These are phyloP conservation scores for Luffa acutangula DNA, from an alignment of 306 rosid genomes.

Conservation along the genomic window DNA sequence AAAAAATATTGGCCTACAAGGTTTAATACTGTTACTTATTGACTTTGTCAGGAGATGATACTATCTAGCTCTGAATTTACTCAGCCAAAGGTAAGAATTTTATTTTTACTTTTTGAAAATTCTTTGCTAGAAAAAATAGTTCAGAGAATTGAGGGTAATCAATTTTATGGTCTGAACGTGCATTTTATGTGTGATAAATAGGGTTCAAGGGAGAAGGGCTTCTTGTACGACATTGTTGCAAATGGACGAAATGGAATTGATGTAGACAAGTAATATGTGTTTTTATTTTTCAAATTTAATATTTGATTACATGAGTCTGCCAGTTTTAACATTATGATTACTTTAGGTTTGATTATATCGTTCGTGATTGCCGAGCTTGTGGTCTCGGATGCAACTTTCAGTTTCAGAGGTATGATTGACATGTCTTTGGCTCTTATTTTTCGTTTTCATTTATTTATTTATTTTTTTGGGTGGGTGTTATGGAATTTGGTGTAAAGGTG, in stretches of 20 bases:
- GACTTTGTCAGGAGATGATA: constrained; percentile 71
- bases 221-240: constrained; percentile 93
- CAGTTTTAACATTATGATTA: neutral
- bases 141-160: neutral
- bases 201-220: constrained; percentile 66
- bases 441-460: neutral
- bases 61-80: constrained; percentile 65
- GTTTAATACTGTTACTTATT: constrained; percentile 12
- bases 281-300: constrained; percentile 1
- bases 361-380: constrained; percentile 86
- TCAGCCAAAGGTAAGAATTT: constrained; percentile 39
- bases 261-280: constrained; percentile 81
- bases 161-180: neutral
- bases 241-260: constrained; percentile 97
- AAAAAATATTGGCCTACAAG: neutral
- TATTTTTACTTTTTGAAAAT: neutral
- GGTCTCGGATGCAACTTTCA: constrained; percentile 87
- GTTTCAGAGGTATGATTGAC: constrained; percentile 50
- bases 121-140: neutral
- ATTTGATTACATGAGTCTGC: neutral
- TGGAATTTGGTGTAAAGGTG: neutral
- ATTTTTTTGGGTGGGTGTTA: neutral
- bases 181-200: constrained; percentile 2
- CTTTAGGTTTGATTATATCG: constrained; percentile 85
- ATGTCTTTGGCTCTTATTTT: neutral